These are phyloP conservation scores for Curvularia sp. DNA, from an alignment of 2,329 filamentous ascomycete species.

Conservation along the genomic window DNA sequence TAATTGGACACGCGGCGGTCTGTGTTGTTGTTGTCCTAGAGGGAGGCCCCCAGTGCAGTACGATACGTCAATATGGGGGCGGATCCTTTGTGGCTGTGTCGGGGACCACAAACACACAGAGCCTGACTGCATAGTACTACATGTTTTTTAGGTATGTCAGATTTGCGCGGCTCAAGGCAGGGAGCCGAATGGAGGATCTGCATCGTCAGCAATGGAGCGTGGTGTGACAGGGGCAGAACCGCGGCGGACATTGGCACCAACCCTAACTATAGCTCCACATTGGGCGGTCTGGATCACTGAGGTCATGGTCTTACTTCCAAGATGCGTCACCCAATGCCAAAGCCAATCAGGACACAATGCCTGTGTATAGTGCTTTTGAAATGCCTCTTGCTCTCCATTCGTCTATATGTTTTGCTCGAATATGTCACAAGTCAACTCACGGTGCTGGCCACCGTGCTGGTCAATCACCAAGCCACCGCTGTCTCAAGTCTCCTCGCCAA, in stretches of 20 bases:
- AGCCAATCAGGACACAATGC: too few relatives aligned
- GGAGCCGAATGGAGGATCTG: conserved; percentile 10
- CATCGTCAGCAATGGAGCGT: conserved; percentile 2
- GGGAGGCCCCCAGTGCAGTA: background rate
- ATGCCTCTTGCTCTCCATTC: conserved; percentile 19
- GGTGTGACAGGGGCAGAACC: conserved; percentile 4
- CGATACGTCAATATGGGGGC: background rate
- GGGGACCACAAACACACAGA: background rate
- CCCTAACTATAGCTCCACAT: background rate
- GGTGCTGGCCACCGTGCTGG: background rate
- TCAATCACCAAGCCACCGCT: conserved; percentile 6
- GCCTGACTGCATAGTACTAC: background rate
- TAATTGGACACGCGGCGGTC: conserved; percentile 1
- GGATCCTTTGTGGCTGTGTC: conserved; percentile 8
- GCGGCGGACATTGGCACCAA: background rate
- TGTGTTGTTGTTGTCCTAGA: conserved; percentile 9
- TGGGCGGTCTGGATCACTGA: background rate
- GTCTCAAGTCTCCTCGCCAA: conserved; percentile 7
- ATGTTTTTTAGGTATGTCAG: background rate
- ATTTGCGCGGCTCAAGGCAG: conserved; percentile 1
- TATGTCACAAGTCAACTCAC: conserved; percentile 12
- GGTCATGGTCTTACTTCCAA: background rate
- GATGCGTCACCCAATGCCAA: background rate
- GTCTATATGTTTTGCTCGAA: conserved; percentile 25
- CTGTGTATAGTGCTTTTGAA: background rate